These are phyloP conservation scores for Ganoderma sinense DNA, from an alignment of 1,284 basidiomycete genomes.

Conservation along the genomic window DNA sequence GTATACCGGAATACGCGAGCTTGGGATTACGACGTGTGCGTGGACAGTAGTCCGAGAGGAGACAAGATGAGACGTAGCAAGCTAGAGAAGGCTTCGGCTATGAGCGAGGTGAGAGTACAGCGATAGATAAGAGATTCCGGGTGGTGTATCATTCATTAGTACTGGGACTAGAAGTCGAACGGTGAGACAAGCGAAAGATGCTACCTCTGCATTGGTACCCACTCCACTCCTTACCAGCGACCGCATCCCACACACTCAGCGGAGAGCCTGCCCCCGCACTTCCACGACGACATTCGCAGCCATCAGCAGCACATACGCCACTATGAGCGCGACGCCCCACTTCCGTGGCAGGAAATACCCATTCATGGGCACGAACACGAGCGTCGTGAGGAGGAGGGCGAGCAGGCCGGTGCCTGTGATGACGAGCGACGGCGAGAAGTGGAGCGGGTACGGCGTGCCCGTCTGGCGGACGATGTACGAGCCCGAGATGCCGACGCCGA, in stretches of 20 bases:
- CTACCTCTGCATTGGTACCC: neutral
- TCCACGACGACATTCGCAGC: slow-evolving; percentile 81
- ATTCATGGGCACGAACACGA: slow-evolving; percentile 87
- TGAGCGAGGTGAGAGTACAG: neutral
- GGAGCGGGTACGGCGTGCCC: slow-evolving; percentile 68
- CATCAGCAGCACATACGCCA: slow-evolving; percentile 80
- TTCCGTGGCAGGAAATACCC: slow-evolving; percentile 80
- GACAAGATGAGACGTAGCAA: neutral
- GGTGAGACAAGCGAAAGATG: neutral
- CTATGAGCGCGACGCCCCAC: slow-evolving; percentile 85
- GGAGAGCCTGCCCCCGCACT: slow-evolving; percentile 35
- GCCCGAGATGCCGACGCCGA: slow-evolving; percentile 87
- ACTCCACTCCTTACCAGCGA: neutral
- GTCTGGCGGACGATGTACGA: slow-evolving; percentile 74
- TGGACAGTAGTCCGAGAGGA: neutral
- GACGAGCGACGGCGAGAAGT: slow-evolving; percentile 85
- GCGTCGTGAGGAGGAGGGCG: slow-evolving; percentile 75
- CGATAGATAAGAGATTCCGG: slow-evolving; percentile 2
- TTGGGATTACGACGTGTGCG: neutral
- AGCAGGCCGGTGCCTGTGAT: slow-evolving; percentile 86
- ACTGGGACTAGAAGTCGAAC: neutral
- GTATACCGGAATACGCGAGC: neutral
- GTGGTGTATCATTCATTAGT: neutral
- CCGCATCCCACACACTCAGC: neutral
- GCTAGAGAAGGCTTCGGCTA: neutral